Evolutionary conservation across 768 basidiomycete genomes (phyloP).

Genomic region (Exsudoporus frostii): DNA sequence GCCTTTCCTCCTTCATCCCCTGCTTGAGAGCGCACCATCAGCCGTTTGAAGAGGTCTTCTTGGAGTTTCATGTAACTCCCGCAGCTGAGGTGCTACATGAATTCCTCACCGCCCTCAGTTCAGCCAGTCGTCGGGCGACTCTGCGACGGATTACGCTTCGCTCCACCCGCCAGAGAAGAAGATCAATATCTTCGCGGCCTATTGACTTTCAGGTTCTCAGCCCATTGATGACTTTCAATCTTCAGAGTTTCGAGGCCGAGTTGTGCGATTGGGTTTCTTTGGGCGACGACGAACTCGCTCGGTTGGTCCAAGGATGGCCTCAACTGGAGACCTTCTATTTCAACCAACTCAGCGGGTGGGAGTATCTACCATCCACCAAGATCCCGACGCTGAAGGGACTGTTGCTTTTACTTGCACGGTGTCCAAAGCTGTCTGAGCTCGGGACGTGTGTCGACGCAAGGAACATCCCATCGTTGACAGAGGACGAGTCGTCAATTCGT

Average conservation of each 20-base stretch:
- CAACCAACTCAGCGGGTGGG: not conserved
- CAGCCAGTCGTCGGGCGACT: not conserved
- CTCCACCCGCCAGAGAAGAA: not conserved
- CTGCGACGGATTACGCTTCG: not conserved
- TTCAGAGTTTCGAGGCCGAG: not conserved
- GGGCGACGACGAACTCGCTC: slow-evolving; percentile 3
- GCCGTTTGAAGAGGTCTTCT: slow-evolving; percentile 3
- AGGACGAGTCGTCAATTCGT: not conserved
- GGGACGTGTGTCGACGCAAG: slow-evolving; percentile 5
- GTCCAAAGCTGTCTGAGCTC: not conserved
- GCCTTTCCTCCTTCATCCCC: slow-evolving; percentile 7
- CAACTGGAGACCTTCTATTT: not conserved
- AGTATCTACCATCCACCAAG: not conserved
- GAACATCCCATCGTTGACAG: not conserved
- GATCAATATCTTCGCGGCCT: not conserved
- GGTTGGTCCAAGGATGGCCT: slow-evolving; percentile 1
- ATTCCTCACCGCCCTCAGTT: not conserved
- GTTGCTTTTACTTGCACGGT: not conserved
- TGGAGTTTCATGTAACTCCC: not conserved
- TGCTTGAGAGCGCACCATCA: slow-evolving; percentile 3
- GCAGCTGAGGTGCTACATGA: not conserved
- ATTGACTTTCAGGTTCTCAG: not conserved
- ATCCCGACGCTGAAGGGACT: slow-evolving; percentile 5
- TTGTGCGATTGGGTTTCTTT: not conserved
- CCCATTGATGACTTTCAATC: slow-evolving; percentile 2